Evolutionary conservation across 768 basidiomycete species (phyloP).

Genomic region (Termitomyces sp.): DNA sequence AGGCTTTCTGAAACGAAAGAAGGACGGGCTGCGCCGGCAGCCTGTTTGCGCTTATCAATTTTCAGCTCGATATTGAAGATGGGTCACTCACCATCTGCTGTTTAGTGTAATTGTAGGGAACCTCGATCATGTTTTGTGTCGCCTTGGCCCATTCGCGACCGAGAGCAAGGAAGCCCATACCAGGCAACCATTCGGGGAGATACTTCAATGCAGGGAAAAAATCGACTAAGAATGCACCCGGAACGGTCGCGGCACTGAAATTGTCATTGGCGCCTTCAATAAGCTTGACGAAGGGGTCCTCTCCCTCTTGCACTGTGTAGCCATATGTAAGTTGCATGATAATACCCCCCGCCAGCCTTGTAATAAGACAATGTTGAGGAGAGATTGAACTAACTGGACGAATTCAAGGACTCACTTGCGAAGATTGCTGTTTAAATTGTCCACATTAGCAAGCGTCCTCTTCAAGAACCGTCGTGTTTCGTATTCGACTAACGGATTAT

Average conservation of each 20-base stretch:
- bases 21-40: slow-evolving; percentile 36
- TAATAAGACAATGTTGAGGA: neutral
- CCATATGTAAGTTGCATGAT: slow-evolving; percentile 57
- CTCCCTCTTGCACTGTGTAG: slow-evolving; percentile 50
- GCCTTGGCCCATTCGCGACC: slow-evolving; percentile 41
- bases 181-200: slow-evolving; percentile 59
- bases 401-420: slow-evolving; percentile 36
- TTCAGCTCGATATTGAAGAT: neutral
- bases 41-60: slow-evolving; percentile 26
- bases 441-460: slow-evolving; percentile 31
- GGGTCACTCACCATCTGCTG: slow-evolving; percentile 42
- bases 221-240: slow-evolving; percentile 47
- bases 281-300: slow-evolving; percentile 50
- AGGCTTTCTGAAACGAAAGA: slow-evolving; percentile 45
- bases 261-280: slow-evolving; percentile 52
- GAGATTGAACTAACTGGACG: too few species aligned
- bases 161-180: slow-evolving; percentile 48
- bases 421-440: slow-evolving; percentile 32
- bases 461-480: slow-evolving; percentile 38
- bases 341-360: slow-evolving; percentile 49
- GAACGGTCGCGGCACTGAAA: slow-evolving; percentile 47
- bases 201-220: slow-evolving; percentile 40
- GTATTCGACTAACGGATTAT: slow-evolving; percentile 31
- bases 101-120: slow-evolving; percentile 43
- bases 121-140: slow-evolving; percentile 37